These are phyloP conservation scores for Cladosporium sp. DNA, from an alignment of 2,329 filamentous ascomycete species.

Conservation along the genomic window DNA sequence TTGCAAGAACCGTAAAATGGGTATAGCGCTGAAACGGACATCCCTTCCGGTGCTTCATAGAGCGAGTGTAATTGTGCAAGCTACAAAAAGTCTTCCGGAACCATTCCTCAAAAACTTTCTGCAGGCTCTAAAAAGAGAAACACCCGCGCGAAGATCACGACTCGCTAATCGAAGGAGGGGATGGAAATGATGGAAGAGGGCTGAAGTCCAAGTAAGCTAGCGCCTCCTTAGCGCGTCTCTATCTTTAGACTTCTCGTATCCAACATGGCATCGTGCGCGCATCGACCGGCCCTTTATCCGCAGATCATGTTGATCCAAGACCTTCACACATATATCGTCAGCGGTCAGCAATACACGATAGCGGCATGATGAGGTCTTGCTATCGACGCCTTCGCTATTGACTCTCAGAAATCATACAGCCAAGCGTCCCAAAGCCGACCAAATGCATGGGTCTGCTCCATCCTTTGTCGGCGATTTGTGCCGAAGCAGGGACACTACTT, in stretches of 20 bases:
- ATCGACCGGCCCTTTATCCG: not conserved
- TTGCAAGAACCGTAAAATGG: not conserved
- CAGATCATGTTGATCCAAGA: conserved; percentile 2
- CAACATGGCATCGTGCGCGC: not conserved
- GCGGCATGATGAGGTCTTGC: not conserved
- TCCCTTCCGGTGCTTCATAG: not conserved
- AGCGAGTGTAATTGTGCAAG: not conserved
- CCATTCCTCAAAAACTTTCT: not conserved
- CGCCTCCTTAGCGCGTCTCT: conserved; percentile 11
- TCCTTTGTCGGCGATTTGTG: not conserved
- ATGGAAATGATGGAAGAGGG: not conserved
- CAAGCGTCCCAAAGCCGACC: not conserved
- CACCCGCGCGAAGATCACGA: not conserved
- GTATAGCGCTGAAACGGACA: not conserved
- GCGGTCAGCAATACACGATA: not conserved
- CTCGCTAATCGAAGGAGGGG: not conserved
- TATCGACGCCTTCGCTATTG: not conserved
- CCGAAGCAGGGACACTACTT: conserved; percentile 2
- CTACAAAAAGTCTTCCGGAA: not conserved
- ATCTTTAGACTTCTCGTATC: conserved; percentile 14
- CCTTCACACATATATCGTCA: not conserved
- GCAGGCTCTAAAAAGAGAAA: not conserved
- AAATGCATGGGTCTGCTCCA: not conserved
- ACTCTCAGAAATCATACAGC: not conserved
- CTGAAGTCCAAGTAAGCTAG: conserved; percentile 9